phyloP scores from a whole-genome alignment of 768 basidiomycete genomes.

The Mycena epipterygia region DNA sequence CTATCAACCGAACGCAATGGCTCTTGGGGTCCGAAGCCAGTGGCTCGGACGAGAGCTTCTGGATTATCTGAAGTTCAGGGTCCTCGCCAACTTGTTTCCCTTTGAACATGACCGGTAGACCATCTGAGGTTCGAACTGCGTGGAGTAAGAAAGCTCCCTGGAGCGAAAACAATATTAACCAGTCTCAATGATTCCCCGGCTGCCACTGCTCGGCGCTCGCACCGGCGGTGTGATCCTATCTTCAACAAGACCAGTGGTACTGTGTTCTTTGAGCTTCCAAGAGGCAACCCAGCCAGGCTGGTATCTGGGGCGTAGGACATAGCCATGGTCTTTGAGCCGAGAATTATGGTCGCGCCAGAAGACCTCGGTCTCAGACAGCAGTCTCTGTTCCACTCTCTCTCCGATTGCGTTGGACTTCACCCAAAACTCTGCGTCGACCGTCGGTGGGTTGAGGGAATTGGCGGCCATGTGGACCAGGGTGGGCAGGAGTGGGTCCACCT shows the following conservation, averaged over 20 bases:
- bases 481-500: too few species aligned
- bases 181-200: too few species aligned
- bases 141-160: neutral
- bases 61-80: neutral
- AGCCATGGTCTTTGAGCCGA: constrained; percentile 1
- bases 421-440: too few species aligned
- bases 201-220: neutral
- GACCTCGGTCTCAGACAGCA: neutral
- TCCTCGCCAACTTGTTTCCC: constrained; percentile 24
- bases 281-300: constrained; percentile 14
- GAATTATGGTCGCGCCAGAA: constrained; percentile 6
- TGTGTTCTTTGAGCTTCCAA: constrained; percentile 17
- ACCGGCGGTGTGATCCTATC: neutral
- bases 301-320: neutral
- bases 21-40: constrained; percentile 41
- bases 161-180: neutral
- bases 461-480: too few species aligned
- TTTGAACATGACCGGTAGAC: constrained; percentile 38
- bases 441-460: too few species aligned
- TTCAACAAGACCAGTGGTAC: neutral
- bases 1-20: constrained; percentile 45
- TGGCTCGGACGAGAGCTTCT: constrained; percentile 34
- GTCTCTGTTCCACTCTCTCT: too few species aligned
- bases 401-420: too few species aligned
- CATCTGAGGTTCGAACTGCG: constrained; percentile 29